Evolutionary conservation across 2,329 filamentous ascomycete species (phyloP).

Genomic region (Aspergillus bombycis): DNA sequence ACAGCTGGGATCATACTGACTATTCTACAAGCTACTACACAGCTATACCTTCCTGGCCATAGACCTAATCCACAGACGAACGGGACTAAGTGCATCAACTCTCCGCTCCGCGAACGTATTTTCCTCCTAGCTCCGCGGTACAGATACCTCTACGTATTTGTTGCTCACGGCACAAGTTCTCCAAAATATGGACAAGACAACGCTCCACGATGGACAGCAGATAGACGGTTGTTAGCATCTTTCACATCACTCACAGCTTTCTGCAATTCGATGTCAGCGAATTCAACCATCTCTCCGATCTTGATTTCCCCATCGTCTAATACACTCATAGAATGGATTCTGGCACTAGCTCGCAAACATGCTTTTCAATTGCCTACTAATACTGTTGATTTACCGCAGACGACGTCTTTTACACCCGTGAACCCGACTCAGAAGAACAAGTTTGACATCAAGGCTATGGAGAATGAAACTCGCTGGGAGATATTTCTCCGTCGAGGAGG

Average conservation of each 20-base stretch:
- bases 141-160: conserved; percentile 67
- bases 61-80: conserved; percentile 23
- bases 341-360: conserved; percentile 56
- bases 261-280: conserved; percentile 23
- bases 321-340: conserved; percentile 59
- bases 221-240: conserved; percentile 19
- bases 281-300: conserved; percentile 19
- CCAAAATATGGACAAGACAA: conserved; percentile 24
- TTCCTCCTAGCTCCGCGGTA: conserved; percentile 61
- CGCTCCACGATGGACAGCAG: conserved; percentile 1
- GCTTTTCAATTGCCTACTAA: conserved; percentile 23
- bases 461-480: conserved; percentile 70
- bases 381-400: background rate
- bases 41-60: conserved; percentile 69
- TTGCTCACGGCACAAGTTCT: conserved; percentile 49
- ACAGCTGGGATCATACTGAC: conserved; percentile 70
- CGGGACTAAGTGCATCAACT: conserved; percentile 28
- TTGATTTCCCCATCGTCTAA: conserved; percentile 22
- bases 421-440: conserved; percentile 14
- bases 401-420: conserved; percentile 12
- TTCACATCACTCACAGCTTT: conserved; percentile 28
- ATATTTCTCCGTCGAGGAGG: conserved; percentile 66
- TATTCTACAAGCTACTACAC: conserved; percentile 71
- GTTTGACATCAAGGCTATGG: conserved; percentile 40
- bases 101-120: conserved; percentile 61